Base-by-base conservation (phyloP, 116 monocot genomes). In the Posidonia oceanica region DNA sequence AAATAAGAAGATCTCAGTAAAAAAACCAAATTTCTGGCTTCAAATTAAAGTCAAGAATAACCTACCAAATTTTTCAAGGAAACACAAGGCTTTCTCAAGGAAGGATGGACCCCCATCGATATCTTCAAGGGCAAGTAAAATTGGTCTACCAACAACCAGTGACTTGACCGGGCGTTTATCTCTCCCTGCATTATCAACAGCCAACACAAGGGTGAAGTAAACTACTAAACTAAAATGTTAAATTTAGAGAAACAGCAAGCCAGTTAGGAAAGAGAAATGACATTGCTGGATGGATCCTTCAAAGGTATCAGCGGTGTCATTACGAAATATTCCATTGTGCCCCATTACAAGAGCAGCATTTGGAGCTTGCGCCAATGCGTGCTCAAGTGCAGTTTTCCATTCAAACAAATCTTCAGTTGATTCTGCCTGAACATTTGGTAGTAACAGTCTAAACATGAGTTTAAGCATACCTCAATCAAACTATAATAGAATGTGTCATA, bases 281-380 rank as follows among this genome's bases (percentile, higher is more conserved):
- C 99, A 99, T 73, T 88, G 82, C 54, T 81, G 90, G 39, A 86
- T 68, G 68, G 93, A 88, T 69, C 93, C 93, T 74, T 99, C 99
- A 75, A 86, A 93, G 63, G 78, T 51, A 44, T 99, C 99, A 55
- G 72, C n/a, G 54, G 82, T 90, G 38, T 99, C 99, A 70, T 93
- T 99, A 61, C 99, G 93, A 76, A 99, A 99, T 75, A 99, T 99
- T 62, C 99, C 99, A 86, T 99, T 99, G 76, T 93, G 90, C 37
- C 99, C 99, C 85, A 90, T 99, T 42, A 99, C 98, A 84, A 99
- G 93, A 56, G 98, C 93, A 76, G 98, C 90, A 90, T 83, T 99
- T 71, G 98, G 98, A 76, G 98, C 93, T 76, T 93, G 98, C 21
- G 88, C 93, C 68, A 99, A 78, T 70, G 98, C 98, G 69, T 79